A percentile compares a stretch with the other conserved stretches of the same genome.
phyloP scores from a whole-genome alignment of 1,284 basidiomycete genomes.

The Ustilago sp. region DNA sequence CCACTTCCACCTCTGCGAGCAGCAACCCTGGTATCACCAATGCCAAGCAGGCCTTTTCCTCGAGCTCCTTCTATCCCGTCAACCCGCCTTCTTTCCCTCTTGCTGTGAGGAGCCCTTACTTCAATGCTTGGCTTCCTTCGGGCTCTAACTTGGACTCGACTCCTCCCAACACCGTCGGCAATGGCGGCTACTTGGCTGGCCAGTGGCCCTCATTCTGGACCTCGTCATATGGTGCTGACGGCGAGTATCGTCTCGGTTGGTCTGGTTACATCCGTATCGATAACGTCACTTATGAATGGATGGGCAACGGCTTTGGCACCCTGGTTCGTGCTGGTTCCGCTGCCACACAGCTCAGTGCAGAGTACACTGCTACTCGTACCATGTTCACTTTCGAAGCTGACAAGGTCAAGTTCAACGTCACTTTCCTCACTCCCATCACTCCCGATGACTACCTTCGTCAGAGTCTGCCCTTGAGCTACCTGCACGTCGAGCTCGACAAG shows the following conservation, averaged over 20 bases:
- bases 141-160: slow-evolving; percentile 48
- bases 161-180: slow-evolving; percentile 62
- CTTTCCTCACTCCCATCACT: slow-evolving; percentile 66
- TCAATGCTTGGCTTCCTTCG: slow-evolving; percentile 62
- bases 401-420: slow-evolving; percentile 62
- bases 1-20: slow-evolving; percentile 20
- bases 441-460: slow-evolving; percentile 64
- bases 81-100: slow-evolving; percentile 64
- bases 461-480: slow-evolving; percentile 65
- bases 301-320: slow-evolving; percentile 65
- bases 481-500: slow-evolving; percentile 60
- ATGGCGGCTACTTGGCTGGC: slow-evolving; percentile 62
- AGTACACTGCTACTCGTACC: slow-evolving; percentile 65
- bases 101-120: slow-evolving; percentile 61
- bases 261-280: slow-evolving; percentile 62
- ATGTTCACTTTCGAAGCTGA: slow-evolving; percentile 65
- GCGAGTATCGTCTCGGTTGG: slow-evolving; percentile 63
- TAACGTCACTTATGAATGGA: slow-evolving; percentile 63
- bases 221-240: slow-evolving; percentile 63
- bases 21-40: slow-evolving; percentile 46
- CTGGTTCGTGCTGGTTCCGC: slow-evolving; percentile 53
- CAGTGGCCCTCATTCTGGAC: slow-evolving; percentile 65
- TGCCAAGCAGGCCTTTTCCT: slow-evolving; percentile 26
- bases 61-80: slow-evolving; percentile 60
- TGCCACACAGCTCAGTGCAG: slow-evolving; percentile 59